Evolutionary conservation across 2,329 filamentous ascomycete species (phyloP).

Genomic region (Epichloe aotearoae): DNA sequence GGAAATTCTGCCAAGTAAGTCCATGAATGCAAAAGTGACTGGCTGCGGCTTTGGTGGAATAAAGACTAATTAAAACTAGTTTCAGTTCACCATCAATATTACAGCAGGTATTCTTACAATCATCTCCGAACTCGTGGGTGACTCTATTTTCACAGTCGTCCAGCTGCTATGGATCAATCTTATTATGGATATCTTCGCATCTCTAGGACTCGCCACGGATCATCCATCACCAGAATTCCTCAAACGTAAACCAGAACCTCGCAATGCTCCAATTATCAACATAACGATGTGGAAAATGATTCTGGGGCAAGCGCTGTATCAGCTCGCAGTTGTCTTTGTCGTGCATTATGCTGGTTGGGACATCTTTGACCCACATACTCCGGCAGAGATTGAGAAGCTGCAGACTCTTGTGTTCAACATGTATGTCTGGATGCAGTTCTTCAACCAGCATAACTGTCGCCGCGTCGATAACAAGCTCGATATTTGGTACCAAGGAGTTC

Average conservation of each 20-base stretch:
- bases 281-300: slow-evolving; percentile 86
- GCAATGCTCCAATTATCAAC: slow-evolving; percentile 60
- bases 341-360: slow-evolving; percentile 47
- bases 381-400: slow-evolving; percentile 21
- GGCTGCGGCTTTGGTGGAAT: not conserved
- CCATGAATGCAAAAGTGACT: not conserved
- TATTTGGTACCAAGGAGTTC: slow-evolving; percentile 61
- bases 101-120: slow-evolving; percentile 52
- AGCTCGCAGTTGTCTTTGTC: slow-evolving; percentile 47
- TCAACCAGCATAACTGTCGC: slow-evolving; percentile 70
- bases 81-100: slow-evolving; percentile 57
- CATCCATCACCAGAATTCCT: slow-evolving; percentile 43
- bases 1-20: slow-evolving; percentile 46
- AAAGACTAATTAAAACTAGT: slow-evolving; percentile 16
- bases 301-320: slow-evolving; percentile 65
- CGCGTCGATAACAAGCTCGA: slow-evolving; percentile 74
- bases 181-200: slow-evolving; percentile 57
- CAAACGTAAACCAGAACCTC: slow-evolving; percentile 56
- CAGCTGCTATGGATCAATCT: slow-evolving; percentile 57
- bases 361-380: slow-evolving; percentile 39
- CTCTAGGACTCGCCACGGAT: slow-evolving; percentile 50
- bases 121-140: slow-evolving; percentile 44
- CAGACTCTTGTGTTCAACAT: slow-evolving; percentile 71
- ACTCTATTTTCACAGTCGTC: slow-evolving; percentile 45
- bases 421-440: slow-evolving; percentile 84